Base-by-base conservation (phyloP, 345 rosid species). In the Eutrema heterophyllum region DNA sequence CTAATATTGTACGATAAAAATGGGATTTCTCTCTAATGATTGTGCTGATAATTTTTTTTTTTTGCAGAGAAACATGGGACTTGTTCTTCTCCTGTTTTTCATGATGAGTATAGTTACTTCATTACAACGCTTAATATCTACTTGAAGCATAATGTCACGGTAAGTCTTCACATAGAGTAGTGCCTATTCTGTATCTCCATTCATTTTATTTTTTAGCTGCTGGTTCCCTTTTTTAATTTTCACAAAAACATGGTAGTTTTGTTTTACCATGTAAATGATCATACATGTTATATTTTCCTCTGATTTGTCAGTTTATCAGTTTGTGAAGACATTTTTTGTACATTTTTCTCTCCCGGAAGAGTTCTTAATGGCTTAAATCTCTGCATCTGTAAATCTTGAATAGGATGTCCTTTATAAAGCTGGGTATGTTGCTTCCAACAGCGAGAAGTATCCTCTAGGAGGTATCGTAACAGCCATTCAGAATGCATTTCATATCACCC, bases 1-100 rank as follows among this genome's bases (percentile, higher is more conserved):
- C 41, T 35, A 24, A 1, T 21, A 2, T 21, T 21, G 18, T 45
- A 35, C 9, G 15, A 58, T 30, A 35, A 56, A 30, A 36, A 48
- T 21, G 27, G 11, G 16, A 40, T 15, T 56, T 39, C 24, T 62
- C 27, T 54, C 64, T 64, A 72, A 66, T 21, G 6, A 0, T 66
- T 13, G 16, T 55, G 49, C 55, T 67, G 69, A 13, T 56, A 5
- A 29, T 10, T 46, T 64, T 70, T 78, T 16, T 43, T 45, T 50
- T 76, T 43, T 53, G 45, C 90, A 94, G 98, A 94, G 90, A 94
- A 89, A 80, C 98, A 94, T 55, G 98, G 98, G 59, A 94, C 97
- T 64, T 94, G 98, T 76, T 87, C 93, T 44, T 81, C 56, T 81
- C 88, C 97, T 57, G 97, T 91, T 58, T n/a, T 81, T 68, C 71